These are phyloP conservation scores for Suhomyces faveliae DNA, from an alignment of 805 yeast genomes.

Conservation along the genomic window DNA sequence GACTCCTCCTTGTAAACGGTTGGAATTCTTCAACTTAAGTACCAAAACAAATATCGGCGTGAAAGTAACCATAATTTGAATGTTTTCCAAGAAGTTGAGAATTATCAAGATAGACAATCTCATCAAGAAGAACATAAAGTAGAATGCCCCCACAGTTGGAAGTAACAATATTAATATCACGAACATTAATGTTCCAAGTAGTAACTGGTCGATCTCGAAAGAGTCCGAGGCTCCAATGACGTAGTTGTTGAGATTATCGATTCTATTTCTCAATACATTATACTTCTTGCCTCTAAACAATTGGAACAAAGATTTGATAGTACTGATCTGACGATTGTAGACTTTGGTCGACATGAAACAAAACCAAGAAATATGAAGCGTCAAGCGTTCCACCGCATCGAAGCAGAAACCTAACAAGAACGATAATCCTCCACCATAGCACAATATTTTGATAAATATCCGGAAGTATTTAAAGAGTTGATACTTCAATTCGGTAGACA, in stretches of 20 bases:
- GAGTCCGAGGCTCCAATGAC: constrained; percentile 19
- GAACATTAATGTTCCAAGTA: constrained; percentile 86
- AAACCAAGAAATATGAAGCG: constrained; percentile 74
- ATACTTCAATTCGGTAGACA: constrained; percentile 1
- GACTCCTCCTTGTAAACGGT: constrained; percentile 56
- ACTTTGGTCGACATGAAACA: constrained; percentile 77
- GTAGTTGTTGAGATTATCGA: constrained; percentile 66
- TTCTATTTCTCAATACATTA: constrained; percentile 78
- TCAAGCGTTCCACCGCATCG: constrained; percentile 61
- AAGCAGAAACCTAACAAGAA: constrained; percentile 63
- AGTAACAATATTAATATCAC: constrained; percentile 72
- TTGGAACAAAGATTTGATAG: constrained; percentile 71
- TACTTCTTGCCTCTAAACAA: constrained; percentile 87
- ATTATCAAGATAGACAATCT: constrained; percentile 50
- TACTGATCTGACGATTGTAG: constrained; percentile 69
- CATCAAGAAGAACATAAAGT: constrained; percentile 64
- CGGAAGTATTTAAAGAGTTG: constrained; percentile 2
- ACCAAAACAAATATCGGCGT: constrained; percentile 83
- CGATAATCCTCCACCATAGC: constrained; percentile 59
- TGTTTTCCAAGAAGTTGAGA: constrained; percentile 54
- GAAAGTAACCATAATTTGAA: constrained; percentile 69
- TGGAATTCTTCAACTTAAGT: constrained; percentile 75
- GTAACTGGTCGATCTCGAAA: constrained; percentile 80
- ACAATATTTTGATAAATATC: constrained; percentile 17
- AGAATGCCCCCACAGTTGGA: constrained; percentile 88